phyloP scores from a whole-genome alignment of 257 asterid species.

The Oldenlandia corymbosa region DNA sequence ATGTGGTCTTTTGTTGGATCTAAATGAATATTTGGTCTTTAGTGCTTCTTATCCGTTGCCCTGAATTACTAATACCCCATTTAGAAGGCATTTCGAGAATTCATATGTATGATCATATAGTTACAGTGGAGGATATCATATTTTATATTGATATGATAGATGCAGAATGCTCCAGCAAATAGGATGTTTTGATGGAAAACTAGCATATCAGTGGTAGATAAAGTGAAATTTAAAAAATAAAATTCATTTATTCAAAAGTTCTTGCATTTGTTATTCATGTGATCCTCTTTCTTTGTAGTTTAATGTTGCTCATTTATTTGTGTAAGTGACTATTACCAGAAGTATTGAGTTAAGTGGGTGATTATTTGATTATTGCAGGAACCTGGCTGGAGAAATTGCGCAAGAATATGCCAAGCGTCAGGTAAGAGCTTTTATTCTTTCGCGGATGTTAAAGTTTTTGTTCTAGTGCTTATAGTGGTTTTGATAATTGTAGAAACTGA shows the following conservation, averaged over 20 bases:
- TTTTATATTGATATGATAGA: neutral
- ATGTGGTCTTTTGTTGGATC: neutral
- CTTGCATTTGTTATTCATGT: neutral
- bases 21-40: neutral
- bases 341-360: neutral
- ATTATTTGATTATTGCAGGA: constrained; percentile 40
- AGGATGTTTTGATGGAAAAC: neutral
- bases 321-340: neutral
- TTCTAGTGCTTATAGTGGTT: too few relatives aligned
- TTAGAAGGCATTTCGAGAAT: neutral
- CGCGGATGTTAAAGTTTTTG: too few relatives aligned
- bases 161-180: neutral
- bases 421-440: constrained; percentile 37
- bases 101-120: neutral
- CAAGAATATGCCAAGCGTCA: constrained; percentile 74
- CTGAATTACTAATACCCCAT: too few relatives aligned
- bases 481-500: too few relatives aligned
- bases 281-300: neutral
- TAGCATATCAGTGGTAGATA: neutral
- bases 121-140: neutral
- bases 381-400: constrained; percentile 89
- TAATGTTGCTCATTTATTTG: neutral
- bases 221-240: too few relatives aligned
- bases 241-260: too few relatives aligned
- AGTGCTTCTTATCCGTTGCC: neutral